Conservation (phyloP, 805 yeast genomes). For the Lipomyces lipofer region DNA sequence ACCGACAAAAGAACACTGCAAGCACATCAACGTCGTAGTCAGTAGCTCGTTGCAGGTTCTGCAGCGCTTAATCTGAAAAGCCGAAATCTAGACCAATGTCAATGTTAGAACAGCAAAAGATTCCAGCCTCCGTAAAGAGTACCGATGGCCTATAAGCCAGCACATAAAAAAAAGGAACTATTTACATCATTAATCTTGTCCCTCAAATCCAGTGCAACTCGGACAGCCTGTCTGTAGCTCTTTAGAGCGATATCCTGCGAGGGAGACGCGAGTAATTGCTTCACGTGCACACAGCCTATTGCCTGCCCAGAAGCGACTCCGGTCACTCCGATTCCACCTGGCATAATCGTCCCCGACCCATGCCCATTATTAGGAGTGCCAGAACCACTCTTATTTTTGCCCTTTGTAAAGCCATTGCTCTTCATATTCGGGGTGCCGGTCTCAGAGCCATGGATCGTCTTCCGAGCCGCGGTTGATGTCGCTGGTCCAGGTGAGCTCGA, state of each 20-base stretch:
- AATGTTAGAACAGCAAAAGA: too few species aligned
- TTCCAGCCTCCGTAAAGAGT: too few species aligned
- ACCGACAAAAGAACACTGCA: conserved; percentile 33
- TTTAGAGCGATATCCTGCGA: conserved; percentile 31
- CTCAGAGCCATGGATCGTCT: not conserved
- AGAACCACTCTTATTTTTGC: not conserved
- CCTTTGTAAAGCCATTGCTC: not conserved
- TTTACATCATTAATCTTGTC: conserved; percentile 15
- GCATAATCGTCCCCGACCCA: not conserved
- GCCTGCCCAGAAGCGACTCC: conserved; percentile 11
- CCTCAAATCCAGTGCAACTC: conserved; percentile 25
- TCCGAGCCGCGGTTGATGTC: not conserved
- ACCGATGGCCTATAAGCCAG: too few species aligned
- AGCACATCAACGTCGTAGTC: conserved; percentile 31
- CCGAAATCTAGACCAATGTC: conserved; percentile 18
- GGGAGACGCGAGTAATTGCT: conserved; percentile 28
- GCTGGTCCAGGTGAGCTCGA: not conserved
- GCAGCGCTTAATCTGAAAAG: conserved; percentile 26
- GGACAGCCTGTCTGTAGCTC: conserved; percentile 30
- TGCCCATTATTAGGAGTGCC: not conserved
- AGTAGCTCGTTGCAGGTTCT: conserved; percentile 29
- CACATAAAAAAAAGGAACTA: not conserved
- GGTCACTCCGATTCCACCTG: conserved; percentile 4
- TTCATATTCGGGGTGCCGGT: not conserved
- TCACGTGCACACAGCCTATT: conserved; percentile 29